Evolutionary conservation across 2,329 filamentous ascomycete genomes (phyloP), one percentile per base, ranked within the genome.

Genomic region (Pleochaeta shiraiana): DNA sequence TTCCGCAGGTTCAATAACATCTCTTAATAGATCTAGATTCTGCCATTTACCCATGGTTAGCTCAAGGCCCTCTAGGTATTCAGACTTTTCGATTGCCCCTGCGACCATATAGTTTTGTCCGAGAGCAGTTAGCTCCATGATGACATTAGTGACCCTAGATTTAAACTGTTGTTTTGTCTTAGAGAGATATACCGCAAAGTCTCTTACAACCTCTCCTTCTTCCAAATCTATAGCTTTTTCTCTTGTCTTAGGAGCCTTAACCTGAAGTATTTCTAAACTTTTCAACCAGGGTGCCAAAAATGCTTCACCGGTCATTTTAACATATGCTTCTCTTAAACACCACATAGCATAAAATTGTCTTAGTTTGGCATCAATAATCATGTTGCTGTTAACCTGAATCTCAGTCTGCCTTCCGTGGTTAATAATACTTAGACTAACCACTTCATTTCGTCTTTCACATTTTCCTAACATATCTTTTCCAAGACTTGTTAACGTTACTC

Each of bases 241-340:
- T 19, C 64, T 66, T 3, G 68, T 62, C 37, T 47, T 59, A 31
- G 71, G 71, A 16, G 66, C 62, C 30, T 68, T 67, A 3, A 88
- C 86, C 61, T 78, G 75, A 65, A 78, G 76, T 71, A 92, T 88
- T 70, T 90, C 85, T 9, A 91, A 75, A 62, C 86, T 81, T 63
- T 76, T 76, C 61, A 92, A 77, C 88, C 88, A 92, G 3, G 78
- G 77, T 0, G 88, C 88, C 9, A 90, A 77, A 65, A 92, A 77
- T 0, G 86, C 88, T 70, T 91, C 86, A 30, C 88, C 88, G 33
- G 86, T 87, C 76, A 92, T 83, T 79, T 91, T 92, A 74, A 91
- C 84, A 72, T 88, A 91, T 0, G 87, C 84, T 75, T 92, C 88
- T 69, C 88, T 84, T 73, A 89, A 79, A 72, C 85, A 88, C 85